Evolutionary conservation across 2,329 filamentous ascomycete genomes (phyloP).

Genomic region (Aspergillus nomiae): DNA sequence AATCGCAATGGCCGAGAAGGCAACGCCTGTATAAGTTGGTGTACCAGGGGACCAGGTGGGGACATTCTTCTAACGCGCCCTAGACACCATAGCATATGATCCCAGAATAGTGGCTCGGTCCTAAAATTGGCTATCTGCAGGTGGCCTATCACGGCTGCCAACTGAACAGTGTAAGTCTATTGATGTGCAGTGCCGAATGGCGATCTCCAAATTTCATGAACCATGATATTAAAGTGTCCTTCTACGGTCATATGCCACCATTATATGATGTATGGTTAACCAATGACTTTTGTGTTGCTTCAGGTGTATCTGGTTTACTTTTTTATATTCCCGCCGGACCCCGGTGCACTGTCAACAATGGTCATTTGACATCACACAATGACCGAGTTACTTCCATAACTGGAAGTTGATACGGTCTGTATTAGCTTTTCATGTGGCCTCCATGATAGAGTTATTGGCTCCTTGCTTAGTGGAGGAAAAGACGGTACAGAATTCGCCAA

Average conservation of each 20-base stretch:
- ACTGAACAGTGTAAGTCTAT: neutral
- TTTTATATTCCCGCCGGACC: neutral
- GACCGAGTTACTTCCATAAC: neutral
- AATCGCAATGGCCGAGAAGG: neutral
- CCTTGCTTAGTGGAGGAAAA: neutral
- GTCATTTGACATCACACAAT: neutral
- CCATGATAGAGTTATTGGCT: neutral
- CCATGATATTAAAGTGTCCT: neutral
- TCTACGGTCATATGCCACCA: neutral
- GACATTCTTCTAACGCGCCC: neutral
- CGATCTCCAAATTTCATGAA: neutral
- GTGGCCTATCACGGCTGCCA: neutral
- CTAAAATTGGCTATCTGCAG: too few relatives aligned
- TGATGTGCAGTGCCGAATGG: neutral
- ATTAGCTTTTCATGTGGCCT: neutral
- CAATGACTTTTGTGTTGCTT: neutral
- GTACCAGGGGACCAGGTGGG: slow-evolving; percentile 2
- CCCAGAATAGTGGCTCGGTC: neutral
- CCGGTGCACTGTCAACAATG: neutral
- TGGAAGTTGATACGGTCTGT: neutral
- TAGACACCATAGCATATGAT: neutral
- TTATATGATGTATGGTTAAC: neutral
- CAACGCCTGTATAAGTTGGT: neutral
- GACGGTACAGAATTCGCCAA: too few relatives aligned
- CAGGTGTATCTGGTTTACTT: neutral